Base-by-base conservation (phyloP, 2,329 filamentous ascomycete species). In the Claviceps pazoutovae region DNA sequence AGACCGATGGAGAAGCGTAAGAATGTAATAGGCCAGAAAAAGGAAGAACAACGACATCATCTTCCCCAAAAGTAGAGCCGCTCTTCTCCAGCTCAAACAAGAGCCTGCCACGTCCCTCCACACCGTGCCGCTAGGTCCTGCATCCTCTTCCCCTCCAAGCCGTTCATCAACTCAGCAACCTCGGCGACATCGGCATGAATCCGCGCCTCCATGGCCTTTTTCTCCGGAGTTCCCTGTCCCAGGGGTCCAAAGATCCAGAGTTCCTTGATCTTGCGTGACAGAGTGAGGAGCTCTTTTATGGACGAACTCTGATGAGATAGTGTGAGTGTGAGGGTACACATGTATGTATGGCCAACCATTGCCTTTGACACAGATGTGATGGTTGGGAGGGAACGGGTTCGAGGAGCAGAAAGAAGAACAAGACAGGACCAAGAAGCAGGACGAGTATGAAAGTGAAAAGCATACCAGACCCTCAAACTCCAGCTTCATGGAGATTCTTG, bases 181-280 rank as follows among this genome's bases (percentile, higher is more conserved):
- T 58, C 60, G 23, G 59, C 55, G 21, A 70, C 68, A 54, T 72
- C 62, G 23, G 55, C 57, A 48, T 70, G 64, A 7, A 71, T 61
- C 52, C 59, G 60, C 48, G 64, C 65, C 46, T 70, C 67, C 54
- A 66, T 67, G 9, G 62, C 63, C 49, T 61, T 62, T 42, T 62
- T 61, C 43, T 63, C 62, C 19, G 61, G 60, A 52, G 71, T 67
- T 39, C 64, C 64, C 51, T 66, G 58, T 52, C 69, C 66, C 30
- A 74, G 65, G 47, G 71, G 61, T 0, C 71, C 66, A 52, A 71
- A 68, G 50, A 74, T 59, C 72, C 72, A 69, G 48, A 73, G 64
- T 60, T 75, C 65, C 56, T 74, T 72, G 61, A 74, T 64, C 47
- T 66, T 65, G 50, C 70, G 69, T 23, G 67, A 70, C 4, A 73